Evolutionary conservation across 148 eudicot species (phyloP).

Genomic region (Oxyria digyna): DNA sequence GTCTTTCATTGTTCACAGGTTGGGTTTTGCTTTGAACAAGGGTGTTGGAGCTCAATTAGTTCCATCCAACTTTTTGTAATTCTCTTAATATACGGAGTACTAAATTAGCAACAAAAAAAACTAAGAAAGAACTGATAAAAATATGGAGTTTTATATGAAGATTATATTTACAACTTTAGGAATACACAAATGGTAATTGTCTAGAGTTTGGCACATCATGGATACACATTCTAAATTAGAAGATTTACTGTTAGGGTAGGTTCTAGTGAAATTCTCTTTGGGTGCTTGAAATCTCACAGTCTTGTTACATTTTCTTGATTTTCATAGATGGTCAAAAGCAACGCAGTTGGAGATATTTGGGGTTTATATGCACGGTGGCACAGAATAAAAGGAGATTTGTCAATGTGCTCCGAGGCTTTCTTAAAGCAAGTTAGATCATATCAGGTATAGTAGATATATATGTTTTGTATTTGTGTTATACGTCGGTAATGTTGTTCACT

Average conservation of each 20-base stretch:
- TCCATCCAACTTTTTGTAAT: too few species aligned
- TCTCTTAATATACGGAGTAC: too few species aligned
- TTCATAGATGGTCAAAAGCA: constrained; percentile 48
- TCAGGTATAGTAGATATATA: constrained; percentile 34
- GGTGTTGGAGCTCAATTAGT: too few species aligned
- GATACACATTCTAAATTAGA: too few species aligned
- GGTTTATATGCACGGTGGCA: constrained; percentile 97
- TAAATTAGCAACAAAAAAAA: too few species aligned
- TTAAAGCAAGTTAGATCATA: constrained; percentile 86
- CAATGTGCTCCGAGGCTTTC: constrained; percentile 85
- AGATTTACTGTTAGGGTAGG: not conserved
- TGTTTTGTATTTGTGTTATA: not conserved
- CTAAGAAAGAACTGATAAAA: too few species aligned
- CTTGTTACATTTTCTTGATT: not conserved
- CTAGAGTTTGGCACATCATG: too few species aligned
- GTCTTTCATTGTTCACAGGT: too few species aligned
- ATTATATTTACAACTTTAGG: too few species aligned
- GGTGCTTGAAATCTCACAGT: not conserved
- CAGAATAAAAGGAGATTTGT: constrained; percentile 63
- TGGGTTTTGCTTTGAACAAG: too few species aligned
- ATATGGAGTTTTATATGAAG: too few species aligned
- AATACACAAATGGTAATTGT: too few species aligned
- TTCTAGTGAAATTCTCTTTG: not conserved
- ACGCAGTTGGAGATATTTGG: constrained; percentile 63
- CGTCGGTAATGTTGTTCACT: not conserved